Evolutionary conservation across 495 filamentous ascomycete species (phyloP), one percentile per base, ranked within the genome.

Genomic region (Annulohypoxylon maeteangense): DNA sequence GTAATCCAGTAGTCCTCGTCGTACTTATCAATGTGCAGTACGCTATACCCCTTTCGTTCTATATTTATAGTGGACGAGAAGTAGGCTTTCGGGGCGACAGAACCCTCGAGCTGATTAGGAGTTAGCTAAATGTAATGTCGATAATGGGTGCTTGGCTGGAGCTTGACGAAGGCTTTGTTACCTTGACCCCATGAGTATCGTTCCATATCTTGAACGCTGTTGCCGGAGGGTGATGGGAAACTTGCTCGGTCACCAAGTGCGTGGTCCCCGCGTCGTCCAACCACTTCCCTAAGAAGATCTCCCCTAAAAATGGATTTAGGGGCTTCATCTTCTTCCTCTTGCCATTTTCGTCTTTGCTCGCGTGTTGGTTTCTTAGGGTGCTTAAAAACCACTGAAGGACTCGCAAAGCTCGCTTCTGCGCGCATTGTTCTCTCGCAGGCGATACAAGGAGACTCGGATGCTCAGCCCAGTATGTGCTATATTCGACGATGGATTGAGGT

Each of bases 241-340:
- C 71, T 34, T 74, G 71, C 18, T 74, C 71, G 65, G 74, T 81
- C 58, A 86, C 80, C 36, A 93, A 76, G 51, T 84, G 81, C 3
- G 90, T 93, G 14, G 86, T 89, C 8, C 93, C 92, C 7, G 85
- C 84, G 42, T 87, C 86, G 60, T 93, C 90, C 59, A 89, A 86
- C 94, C 94, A 97, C 76, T 87, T 90, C 2, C 94, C 94, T 8
- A 97, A 79, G 75, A 97, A 98, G 34, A 97, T 83, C 80, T 98
- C 95, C 34, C 95, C 95, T 18, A 95, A 78, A 80, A 95, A 95
- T 0, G 92, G 92, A 75, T 97, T 98, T 65, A 74, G 94, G 76
- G 10, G 93, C 90, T 82, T 93, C 53, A 74, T 91, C 81, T 95
- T 95, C 82, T 95, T 95, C 80, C 94, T 92, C 67, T 90, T 90